These are phyloP conservation scores for Phytophthora capsici DNA, from an alignment of 352 stramenopile species.

Conservation along the genomic window DNA sequence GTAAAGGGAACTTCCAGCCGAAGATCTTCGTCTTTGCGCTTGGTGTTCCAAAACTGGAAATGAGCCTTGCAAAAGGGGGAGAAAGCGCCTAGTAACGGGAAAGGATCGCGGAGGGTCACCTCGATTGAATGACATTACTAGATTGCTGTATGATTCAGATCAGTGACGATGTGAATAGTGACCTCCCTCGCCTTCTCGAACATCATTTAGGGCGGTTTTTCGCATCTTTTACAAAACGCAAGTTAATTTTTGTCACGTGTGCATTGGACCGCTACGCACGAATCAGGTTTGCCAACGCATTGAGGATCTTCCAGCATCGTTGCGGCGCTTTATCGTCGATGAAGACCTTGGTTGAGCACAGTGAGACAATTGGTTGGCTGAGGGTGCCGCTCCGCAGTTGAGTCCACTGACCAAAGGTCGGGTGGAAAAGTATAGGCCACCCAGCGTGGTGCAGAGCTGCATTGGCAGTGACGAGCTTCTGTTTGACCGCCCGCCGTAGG, in stretches of 20 bases:
- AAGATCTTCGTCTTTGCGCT: slow-evolving; percentile 57
- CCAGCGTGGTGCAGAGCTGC: slow-evolving; percentile 2
- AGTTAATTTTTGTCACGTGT: slow-evolving; percentile 9
- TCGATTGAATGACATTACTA: slow-evolving; percentile 22
- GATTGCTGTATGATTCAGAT: slow-evolving; percentile 11
- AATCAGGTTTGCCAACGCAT: slow-evolving; percentile 21
- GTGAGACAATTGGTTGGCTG: slow-evolving; percentile 10
- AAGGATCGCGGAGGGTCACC: slow-evolving; percentile 24
- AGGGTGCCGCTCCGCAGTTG: neutral
- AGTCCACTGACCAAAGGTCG: slow-evolving; percentile 2
- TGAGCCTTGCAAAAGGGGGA: slow-evolving; percentile 13
- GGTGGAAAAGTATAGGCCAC: slow-evolving; percentile 7
- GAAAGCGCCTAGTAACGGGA: neutral
- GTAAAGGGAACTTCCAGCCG: slow-evolving; percentile 35
- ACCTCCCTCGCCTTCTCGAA: slow-evolving; percentile 1
- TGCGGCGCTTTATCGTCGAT: neutral
- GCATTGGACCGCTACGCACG: slow-evolving; percentile 12
- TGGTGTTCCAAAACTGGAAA: slow-evolving; percentile 40
- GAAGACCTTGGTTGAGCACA: slow-evolving; percentile 6
- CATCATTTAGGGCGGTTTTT: neutral
- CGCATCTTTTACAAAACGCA: slow-evolving; percentile 10
- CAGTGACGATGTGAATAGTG: slow-evolving; percentile 7
- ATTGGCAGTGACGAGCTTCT: slow-evolving; percentile 10
- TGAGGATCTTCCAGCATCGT: neutral
- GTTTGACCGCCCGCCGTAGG: slow-evolving; percentile 7